Evolutionary conservation across 2,329 filamentous ascomycete genomes (phyloP).

Genomic region (Penicillium psychrosexuale): DNA sequence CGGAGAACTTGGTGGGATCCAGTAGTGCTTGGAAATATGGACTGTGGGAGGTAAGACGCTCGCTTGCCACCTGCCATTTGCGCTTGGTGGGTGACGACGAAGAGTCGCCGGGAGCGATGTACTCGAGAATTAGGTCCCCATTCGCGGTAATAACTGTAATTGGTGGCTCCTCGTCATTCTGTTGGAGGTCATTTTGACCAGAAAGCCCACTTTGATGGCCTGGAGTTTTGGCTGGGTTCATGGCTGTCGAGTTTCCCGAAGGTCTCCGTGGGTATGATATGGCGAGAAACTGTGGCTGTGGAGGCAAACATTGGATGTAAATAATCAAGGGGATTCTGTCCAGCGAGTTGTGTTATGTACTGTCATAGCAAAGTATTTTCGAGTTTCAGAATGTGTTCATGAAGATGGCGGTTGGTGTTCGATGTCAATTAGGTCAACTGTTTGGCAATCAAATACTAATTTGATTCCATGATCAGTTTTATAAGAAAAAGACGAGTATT

Average conservation of each 20-base stretch:
- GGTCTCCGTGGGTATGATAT: neutral
- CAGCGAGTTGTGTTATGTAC: neutral
- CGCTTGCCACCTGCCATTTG: constrained; percentile 37
- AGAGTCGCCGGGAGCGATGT: constrained; percentile 13
- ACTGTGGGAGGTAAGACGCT: constrained; percentile 32
- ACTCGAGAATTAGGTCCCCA: constrained; percentile 40
- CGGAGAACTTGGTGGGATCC: constrained; percentile 43
- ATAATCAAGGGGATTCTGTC: neutral
- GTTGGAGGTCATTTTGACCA: neutral
- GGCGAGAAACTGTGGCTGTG: neutral
- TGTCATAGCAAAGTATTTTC: neutral
- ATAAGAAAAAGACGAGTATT: too few relatives aligned
- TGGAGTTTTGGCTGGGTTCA: constrained; percentile 1
- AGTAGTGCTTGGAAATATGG: constrained; percentile 42
- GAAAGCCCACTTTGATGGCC: neutral
- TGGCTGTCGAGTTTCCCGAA: neutral
- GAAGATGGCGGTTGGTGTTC: neutral
- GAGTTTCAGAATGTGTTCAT: neutral
- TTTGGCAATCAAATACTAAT: neutral
- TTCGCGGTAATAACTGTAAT: constrained; percentile 25
- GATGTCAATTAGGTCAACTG: neutral
- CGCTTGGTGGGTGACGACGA: constrained; percentile 8
- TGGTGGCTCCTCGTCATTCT: neutral
- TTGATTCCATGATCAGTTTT: too few relatives aligned
- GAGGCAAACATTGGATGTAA: neutral